Conservation (phyloP, 1,139 yeast species). For the Torulaspora pretoriensis region DNA sequence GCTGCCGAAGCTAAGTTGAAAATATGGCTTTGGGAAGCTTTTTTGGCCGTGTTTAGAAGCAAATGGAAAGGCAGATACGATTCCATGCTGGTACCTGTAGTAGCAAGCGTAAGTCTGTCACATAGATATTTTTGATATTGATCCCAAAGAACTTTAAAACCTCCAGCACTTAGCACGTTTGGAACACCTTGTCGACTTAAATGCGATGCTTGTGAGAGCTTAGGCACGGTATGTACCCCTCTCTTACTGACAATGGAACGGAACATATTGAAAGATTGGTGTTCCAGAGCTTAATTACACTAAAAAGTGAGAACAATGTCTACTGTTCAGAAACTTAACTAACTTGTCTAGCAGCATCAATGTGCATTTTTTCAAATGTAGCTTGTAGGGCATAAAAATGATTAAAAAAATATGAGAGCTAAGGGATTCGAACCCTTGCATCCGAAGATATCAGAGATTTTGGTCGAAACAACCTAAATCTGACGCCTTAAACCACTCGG, state of each 20-base stretch:
- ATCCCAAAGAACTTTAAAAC: constrained; percentile 72
- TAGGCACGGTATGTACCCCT: constrained; percentile 62
- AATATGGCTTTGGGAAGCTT: constrained; percentile 61
- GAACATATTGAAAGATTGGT: constrained; percentile 12
- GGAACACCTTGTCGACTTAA: constrained; percentile 54
- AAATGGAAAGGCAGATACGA: constrained; percentile 75
- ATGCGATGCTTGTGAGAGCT: constrained; percentile 42
- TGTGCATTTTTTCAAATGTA: no score
- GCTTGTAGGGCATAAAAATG: not conserved
- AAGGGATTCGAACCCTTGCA: constrained; percentile 36
- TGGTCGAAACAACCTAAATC: constrained; percentile 28
- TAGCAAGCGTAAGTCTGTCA: constrained; percentile 63
- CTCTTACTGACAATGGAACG: constrained; percentile 20
- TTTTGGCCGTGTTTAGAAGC: constrained; percentile 65
- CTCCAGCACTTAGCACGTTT: constrained; percentile 65
- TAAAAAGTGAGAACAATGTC: not conserved
- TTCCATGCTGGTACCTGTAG: constrained; percentile 78
- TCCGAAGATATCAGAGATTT: constrained; percentile 35
- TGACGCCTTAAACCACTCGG: constrained; percentile 37
- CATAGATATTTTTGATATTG: constrained; percentile 72
- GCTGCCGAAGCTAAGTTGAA: constrained; percentile 90
- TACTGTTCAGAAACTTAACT: not conserved
- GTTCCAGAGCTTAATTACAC: not conserved
- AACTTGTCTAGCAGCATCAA: no score
- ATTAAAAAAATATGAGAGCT: constrained; percentile 27